Evolutionary conservation across 495 filamentous ascomycete genomes (phyloP).

Genomic region (Penicillium crystallinum): DNA sequence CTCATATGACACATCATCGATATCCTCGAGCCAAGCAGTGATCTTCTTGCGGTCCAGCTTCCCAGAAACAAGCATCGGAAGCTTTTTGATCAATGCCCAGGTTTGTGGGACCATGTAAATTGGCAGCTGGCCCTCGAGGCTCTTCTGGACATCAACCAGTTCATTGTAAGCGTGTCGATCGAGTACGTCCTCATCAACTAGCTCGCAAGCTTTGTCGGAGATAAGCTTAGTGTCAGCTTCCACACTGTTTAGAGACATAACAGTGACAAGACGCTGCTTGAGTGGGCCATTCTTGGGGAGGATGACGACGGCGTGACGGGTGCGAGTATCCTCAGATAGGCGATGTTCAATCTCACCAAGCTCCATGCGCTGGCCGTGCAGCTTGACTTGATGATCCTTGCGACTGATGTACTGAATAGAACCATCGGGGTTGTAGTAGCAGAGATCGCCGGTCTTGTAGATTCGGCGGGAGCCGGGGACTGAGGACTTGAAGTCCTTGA

Average conservation of each 20-base stretch:
- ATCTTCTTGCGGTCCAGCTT: constrained; percentile 48
- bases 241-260: constrained; percentile 36
- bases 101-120: constrained; percentile 47
- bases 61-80: constrained; percentile 47
- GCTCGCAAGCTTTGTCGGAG: constrained; percentile 31
- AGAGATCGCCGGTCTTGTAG: constrained; percentile 50
- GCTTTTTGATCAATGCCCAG: constrained; percentile 37
- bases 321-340: constrained; percentile 24
- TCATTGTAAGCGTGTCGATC: constrained; percentile 22
- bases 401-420: constrained; percentile 51
- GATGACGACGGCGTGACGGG: constrained; percentile 46
- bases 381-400: constrained; percentile 62
- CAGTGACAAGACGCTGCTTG: constrained; percentile 38
- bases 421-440: constrained; percentile 50
- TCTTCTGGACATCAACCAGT: constrained; percentile 34
- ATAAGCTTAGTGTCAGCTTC: constrained; percentile 25
- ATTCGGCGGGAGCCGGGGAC: constrained; percentile 27
- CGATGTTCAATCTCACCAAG: constrained; percentile 48
- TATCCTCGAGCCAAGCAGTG: constrained; percentile 38
- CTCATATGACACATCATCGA: constrained; percentile 33
- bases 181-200: constrained; percentile 26
- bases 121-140: constrained; percentile 33
- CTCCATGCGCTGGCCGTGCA: constrained; percentile 65
- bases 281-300: constrained; percentile 38
- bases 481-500: constrained; percentile 17